A percentile compares a stretch with the other conserved stretches of the same genome.
Conservation (phyloP, 768 basidiomycete genomes). For the Tylopilus cervinicoccineus region DNA sequence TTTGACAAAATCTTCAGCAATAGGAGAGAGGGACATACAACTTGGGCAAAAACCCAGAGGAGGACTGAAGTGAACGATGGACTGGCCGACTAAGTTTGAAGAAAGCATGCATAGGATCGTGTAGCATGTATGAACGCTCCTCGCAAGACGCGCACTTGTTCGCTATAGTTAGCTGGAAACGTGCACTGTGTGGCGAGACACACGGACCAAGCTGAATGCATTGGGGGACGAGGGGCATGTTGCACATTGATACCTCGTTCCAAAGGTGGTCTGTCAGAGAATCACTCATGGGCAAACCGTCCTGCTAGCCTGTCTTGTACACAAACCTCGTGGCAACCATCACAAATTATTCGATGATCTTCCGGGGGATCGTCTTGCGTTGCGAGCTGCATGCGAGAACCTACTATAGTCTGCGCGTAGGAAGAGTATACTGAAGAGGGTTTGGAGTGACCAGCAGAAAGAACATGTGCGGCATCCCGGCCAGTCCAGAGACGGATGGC, state of each 20-base stretch:
- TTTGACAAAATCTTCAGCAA: neutral
- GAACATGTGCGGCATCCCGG: slow-evolving; percentile 65
- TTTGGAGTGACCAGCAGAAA: slow-evolving; percentile 44
- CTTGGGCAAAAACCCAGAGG: slow-evolving; percentile 60
- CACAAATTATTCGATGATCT: slow-evolving; percentile 61
- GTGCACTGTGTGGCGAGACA: neutral
- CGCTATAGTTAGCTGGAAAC: neutral
- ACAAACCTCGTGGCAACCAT: slow-evolving; percentile 55
- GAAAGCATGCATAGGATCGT: slow-evolving; percentile 84
- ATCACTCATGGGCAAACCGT: neutral
- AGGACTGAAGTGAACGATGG: slow-evolving; percentile 51
- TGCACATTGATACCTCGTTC: slow-evolving; percentile 85
- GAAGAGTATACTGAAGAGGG: slow-evolving; percentile 58
- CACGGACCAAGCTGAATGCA: slow-evolving; percentile 66
- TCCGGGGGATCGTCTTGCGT: slow-evolving; percentile 30
- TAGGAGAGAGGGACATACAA: slow-evolving; percentile 43
- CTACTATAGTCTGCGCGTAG: slow-evolving; percentile 66
- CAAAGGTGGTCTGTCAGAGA: slow-evolving; percentile 58
- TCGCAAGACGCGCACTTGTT: slow-evolving; percentile 80
- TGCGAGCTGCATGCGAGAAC: slow-evolving; percentile 37
- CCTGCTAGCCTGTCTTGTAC: neutral
- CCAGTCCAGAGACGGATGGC: slow-evolving; percentile 76
- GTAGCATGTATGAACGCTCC: slow-evolving; percentile 66
- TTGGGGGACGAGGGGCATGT: slow-evolving; percentile 76
- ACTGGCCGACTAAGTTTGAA: slow-evolving; percentile 84